Conservation (phyloP, 257 asterid species). For the Lycium ferocissimum region DNA sequence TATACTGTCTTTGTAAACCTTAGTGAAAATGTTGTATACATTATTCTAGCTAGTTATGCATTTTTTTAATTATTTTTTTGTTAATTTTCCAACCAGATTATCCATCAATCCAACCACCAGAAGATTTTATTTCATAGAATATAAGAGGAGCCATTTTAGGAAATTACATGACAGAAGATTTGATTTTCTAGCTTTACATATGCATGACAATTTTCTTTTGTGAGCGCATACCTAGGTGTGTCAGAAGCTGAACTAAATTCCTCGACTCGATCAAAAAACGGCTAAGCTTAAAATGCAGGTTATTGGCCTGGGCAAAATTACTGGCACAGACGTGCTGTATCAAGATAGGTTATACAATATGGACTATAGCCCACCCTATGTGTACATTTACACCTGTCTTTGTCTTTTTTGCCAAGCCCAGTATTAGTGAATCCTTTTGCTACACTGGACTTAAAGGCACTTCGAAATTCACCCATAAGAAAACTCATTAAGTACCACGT, state of each 20-base stretch:
- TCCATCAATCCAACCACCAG: neutral
- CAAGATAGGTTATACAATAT: no score
- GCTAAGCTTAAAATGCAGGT: no score
- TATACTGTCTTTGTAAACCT: neutral
- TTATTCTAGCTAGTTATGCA: neutral
- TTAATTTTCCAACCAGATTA: neutral
- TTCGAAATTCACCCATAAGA: neutral
- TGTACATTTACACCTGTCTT: neutral
- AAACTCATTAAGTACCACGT: neutral
- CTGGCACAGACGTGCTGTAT: no score
- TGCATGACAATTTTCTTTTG: no score
- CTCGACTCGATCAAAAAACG: no score
- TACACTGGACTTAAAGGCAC: neutral
- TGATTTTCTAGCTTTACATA: neutral
- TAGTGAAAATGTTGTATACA: neutral
- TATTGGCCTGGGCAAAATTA: no score
- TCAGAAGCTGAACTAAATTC: neutral
- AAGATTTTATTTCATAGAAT: neutral
- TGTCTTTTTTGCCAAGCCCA: neutral
- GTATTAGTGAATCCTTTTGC: neutral
- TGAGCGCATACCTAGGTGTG: no score
- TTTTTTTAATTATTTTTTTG: no score
- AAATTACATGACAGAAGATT: neutral
- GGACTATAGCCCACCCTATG: neutral
- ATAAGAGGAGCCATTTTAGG: neutral